Conservation (phyloP, 2,329 filamentous ascomycete species). For the Helicocarpus griseus region DNA sequence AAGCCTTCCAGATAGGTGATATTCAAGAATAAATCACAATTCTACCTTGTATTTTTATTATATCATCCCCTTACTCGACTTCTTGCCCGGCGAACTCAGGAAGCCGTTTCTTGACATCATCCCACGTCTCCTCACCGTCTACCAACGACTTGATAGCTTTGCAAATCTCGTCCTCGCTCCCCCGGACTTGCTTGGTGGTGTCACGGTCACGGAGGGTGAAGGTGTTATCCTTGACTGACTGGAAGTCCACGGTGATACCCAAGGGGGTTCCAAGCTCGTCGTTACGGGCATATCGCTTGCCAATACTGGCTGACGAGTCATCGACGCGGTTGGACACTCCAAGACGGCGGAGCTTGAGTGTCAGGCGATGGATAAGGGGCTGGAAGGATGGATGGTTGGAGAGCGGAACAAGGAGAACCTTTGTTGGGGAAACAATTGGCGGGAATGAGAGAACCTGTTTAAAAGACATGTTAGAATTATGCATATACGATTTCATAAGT, state of each 20-base stretch:
- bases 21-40: background rate
- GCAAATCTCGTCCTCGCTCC: conserved; percentile 68
- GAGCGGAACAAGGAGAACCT: conserved; percentile 84
- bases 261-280: conserved; percentile 93
- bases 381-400: conserved; percentile 73
- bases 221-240: conserved; percentile 78
- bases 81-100: conserved; percentile 76
- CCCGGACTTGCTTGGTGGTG: conserved; percentile 81
- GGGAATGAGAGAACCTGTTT: conserved; percentile 61
- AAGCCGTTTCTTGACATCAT: conserved; percentile 64
- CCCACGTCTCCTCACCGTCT: conserved; percentile 55
- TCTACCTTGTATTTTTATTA: background rate
- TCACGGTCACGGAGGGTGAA: conserved; percentile 87
- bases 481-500: conserved; percentile 6
- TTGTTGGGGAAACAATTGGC: conserved; percentile 76
- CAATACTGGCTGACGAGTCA: conserved; percentile 82
- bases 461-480: background rate
- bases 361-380: conserved; percentile 64
- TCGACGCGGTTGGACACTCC: conserved; percentile 80
- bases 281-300: conserved; percentile 89
- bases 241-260: conserved; percentile 91
- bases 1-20: background rate
- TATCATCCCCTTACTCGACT: conserved; percentile 31
- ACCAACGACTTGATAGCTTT: conserved; percentile 58
- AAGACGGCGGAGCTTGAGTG: conserved; percentile 62